phyloP scores from a whole-genome alignment of 2,329 filamentous ascomycete genomes.

The Rutstroemia sp. region DNA sequence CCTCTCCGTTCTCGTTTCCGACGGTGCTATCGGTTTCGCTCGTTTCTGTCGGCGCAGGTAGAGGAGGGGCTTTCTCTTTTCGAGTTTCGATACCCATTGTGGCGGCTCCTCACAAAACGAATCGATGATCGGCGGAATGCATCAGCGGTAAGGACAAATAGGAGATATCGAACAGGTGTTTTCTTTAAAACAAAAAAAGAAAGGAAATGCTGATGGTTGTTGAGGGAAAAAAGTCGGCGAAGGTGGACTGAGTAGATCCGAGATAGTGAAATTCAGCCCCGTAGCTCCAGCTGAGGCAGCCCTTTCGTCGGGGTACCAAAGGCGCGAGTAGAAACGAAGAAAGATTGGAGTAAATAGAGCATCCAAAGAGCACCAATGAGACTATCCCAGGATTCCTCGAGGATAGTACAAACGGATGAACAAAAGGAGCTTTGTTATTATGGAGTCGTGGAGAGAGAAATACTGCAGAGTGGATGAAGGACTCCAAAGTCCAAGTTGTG shows the following conservation, averaged over 20 bases:
- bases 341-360: not conserved
- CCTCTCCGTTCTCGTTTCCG: constrained; percentile 45
- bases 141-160: constrained; percentile 2
- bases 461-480: not conserved
- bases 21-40: constrained; percentile 34
- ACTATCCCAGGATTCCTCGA: not conserved
- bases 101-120: constrained; percentile 5
- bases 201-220: not conserved
- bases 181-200: not conserved
- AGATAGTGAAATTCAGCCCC: not conserved
- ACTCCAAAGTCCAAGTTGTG: not conserved
- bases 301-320: not conserved
- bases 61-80: constrained; percentile 53
- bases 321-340: not conserved
- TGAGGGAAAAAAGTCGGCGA: not conserved
- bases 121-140: constrained; percentile 3
- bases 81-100: constrained; percentile 29
- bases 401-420: not conserved
- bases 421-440: not conserved
- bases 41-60: constrained; percentile 74
- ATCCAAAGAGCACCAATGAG: not conserved
- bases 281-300: not conserved
- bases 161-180: not conserved
- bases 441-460: not conserved
- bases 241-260: not conserved